Evolutionary conservation across 495 filamentous ascomycete genomes (phyloP), one percentile per base, ranked within the genome.

Genomic region (Articulospora tetracladia): DNA sequence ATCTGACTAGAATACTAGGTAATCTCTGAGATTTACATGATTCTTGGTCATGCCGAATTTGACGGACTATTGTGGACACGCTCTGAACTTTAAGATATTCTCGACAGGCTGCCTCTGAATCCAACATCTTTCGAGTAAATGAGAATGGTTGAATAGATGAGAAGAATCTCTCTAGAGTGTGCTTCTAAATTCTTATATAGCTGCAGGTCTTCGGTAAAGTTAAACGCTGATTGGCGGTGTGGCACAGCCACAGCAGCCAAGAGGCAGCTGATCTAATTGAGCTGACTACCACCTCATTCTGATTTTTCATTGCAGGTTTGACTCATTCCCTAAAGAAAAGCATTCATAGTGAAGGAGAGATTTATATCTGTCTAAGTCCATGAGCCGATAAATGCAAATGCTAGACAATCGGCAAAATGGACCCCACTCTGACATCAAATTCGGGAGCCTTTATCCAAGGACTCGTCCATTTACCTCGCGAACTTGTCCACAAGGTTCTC

Each of bases 21-120:
- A 70, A 22, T 20, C 48, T 61, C 8, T 55, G 59, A n/a, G 63
- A 44, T 19, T 57, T 27, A 53, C 71, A 74, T 39, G 55, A 55
- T 27, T 62, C 30, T 50, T 72, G 69, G 44, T 72, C 68, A 20
- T 50, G 50, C 26, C 64, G 64, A 30, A 74, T 59, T 47, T 66
- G 63, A 23, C 53, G 48, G 15, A 65, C 71, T 20, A 69, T 67
- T 19, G 51, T 54, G n/a, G 62, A 50, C 6, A 68, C 52, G 36
- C 65, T 46, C 46, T 68, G 48, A 13, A 32, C 41, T 55, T 50
- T 30, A 41, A 66, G 47, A 55, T 58, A 64, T 13, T 60, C 24
- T 8, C 55, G 51, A 49, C 59, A 61, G 3, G 41, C 22, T 28
- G 36, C 59, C 39, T 53, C 44, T 17, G 59, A 34, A 25, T 55